Base-by-base conservation (phyloP, 2,329 filamentous ascomycete species). In the Pseudogymnoascus sp. region DNA sequence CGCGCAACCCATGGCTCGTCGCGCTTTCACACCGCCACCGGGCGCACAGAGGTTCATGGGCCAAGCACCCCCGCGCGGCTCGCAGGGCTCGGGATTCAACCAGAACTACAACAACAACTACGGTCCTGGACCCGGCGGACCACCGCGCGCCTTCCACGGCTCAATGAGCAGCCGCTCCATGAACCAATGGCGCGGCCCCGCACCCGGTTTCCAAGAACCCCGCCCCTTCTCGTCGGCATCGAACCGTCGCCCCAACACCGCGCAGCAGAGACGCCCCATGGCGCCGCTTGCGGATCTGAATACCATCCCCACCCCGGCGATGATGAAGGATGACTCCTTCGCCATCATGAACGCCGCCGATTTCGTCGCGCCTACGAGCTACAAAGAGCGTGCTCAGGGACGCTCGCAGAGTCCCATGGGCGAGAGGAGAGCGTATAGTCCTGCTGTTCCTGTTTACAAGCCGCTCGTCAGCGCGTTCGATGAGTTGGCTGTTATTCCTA, bases 1-100 rank as follows among this genome's bases (percentile, higher is more conserved):
- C 69, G 90, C 93, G 10, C 86, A 97, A 75, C 91, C 91, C 10
- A 84, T 96, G 14, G 87, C 86, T 67, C 90, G 93, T 70, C 90
- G 93, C 71, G 93, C 93, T 62, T 97, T 97, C 93, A 97, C 93
- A 18, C 93, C 93, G 62, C 93, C 93, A 16, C 93, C 93, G 1
- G 79, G 80, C 60, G 79, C 79, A 57, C 75, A 76, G 54, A 71
- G 74, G 66, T 74, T 68, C 66, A 69, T 67, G 69, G 72, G 60
- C 64, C 29, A 54, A 18, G 68, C 66, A 60, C 75, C 73, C 60
- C 78, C 76, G 40, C 77, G 78, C 7, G 75, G 73, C 62, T 73
- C 73, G 66, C 76, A 80, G 63, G 81, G 81, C 26, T 83, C 81
- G 14, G 80, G 77, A 10, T 75, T 76, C 73, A 73, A 72, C 68